Percentiles rank a stretch among this genome's conserved stretches.
These are phyloP conservation scores for Kingdonia uniflora DNA, from an alignment of 164 flowering plant species.

Conservation along the genomic window DNA sequence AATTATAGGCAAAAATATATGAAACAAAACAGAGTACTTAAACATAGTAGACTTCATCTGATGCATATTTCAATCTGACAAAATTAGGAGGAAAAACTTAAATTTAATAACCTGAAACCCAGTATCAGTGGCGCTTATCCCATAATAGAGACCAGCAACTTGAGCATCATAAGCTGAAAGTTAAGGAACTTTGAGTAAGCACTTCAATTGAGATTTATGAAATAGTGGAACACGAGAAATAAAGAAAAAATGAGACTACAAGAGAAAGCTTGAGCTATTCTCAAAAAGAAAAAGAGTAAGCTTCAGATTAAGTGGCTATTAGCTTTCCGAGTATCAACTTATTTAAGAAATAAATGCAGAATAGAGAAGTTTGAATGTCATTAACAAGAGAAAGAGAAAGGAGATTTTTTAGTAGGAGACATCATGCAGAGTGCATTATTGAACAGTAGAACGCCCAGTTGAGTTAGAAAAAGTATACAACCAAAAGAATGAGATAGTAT, in stretches of 20 bases:
- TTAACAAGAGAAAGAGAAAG: no score
- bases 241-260: no score
- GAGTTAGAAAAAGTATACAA: not conserved
- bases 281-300: not conserved
- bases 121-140: conserved; percentile 33
- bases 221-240: not conserved
- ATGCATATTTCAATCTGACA: not conserved
- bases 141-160: conserved; percentile 87
- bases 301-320: no score
- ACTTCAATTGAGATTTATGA: not conserved
- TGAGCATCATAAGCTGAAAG: conserved; percentile 92
- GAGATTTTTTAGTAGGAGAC: no score
- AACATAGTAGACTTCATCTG: not conserved
- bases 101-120: conserved; percentile 74
- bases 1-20: no score
- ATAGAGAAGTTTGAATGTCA: no score
- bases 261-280: not conserved
- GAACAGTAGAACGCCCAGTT: no score
- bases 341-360: no score
- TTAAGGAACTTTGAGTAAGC: conserved; percentile 3
- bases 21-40: no score
- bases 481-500: not conserved
- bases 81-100: not conserved
- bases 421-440: no score
- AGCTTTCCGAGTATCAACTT: no score